These are phyloP conservation scores for Cercospora zeae-maydis DNA, from an alignment of 2,329 filamentous ascomycete species.

Conservation along the genomic window DNA sequence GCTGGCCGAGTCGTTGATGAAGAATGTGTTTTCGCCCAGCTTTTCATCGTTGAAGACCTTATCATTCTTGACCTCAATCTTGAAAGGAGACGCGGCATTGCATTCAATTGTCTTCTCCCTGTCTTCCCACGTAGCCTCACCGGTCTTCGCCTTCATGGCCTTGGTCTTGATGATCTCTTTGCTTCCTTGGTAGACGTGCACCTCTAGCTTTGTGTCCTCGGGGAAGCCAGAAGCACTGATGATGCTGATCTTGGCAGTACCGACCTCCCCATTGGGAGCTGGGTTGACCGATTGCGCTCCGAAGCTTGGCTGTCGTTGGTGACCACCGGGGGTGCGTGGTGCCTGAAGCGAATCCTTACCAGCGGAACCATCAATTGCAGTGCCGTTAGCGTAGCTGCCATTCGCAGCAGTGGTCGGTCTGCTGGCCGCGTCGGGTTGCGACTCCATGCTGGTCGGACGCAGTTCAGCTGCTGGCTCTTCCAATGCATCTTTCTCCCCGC, in stretches of 20 bases:
- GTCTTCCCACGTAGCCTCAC: conserved; percentile 63
- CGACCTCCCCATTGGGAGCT: conserved; percentile 53
- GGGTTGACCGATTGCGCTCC: conserved; percentile 31
- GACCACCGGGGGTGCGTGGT: conserved; percentile 34
- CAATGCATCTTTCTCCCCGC: conserved; percentile 43
- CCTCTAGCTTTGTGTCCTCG: conserved; percentile 37
- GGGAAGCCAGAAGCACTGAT: conserved; percentile 73
- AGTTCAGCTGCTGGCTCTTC: conserved; percentile 26
- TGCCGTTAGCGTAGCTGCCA: conserved; percentile 18
- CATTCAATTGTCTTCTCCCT: conserved; percentile 61
- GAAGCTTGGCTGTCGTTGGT: conserved; percentile 48
- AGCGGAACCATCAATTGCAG: conserved; percentile 25
- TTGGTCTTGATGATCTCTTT: conserved; percentile 92
- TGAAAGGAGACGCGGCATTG: conserved; percentile 79
- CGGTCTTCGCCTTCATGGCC: conserved; percentile 70
- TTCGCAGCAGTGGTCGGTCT: conserved; percentile 24
- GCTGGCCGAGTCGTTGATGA: conserved; percentile 75
- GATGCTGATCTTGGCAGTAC: conserved; percentile 76
- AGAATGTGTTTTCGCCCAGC: conserved; percentile 82
- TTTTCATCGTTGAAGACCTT: conserved; percentile 80
- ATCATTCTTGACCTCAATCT: conserved; percentile 79
- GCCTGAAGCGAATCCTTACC: conserved; percentile 27
- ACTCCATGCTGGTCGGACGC: conserved; percentile 32
- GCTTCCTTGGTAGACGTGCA: conserved; percentile 42
- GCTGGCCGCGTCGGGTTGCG: conserved; percentile 17